Evolutionary conservation across 768 basidiomycete species (phyloP).

Genomic region (Mycena epipterygia): DNA sequence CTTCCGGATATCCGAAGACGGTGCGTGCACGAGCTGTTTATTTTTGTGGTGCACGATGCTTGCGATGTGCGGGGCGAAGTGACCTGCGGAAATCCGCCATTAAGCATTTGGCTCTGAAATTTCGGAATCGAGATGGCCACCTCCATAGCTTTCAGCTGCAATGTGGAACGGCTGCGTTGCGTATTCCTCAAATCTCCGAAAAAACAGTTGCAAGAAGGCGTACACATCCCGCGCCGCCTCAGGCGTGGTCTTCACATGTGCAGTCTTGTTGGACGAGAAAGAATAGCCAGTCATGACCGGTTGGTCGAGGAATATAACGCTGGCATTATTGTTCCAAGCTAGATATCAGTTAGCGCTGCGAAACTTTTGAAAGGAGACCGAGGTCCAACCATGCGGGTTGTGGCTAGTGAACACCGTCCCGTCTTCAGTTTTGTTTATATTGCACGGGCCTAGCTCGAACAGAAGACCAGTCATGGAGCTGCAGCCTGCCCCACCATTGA

Average conservation of each 20-base stretch:
- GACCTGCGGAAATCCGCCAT: slow-evolving; percentile 6
- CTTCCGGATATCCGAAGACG: neutral
- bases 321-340: slow-evolving; percentile 15
- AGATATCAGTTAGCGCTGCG: neutral
- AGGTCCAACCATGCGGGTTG: slow-evolving; percentile 6
- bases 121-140: neutral
- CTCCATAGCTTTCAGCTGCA: slow-evolving; percentile 8
- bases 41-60: slow-evolving; percentile 19
- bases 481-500: neutral
- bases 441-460: neutral
- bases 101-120: slow-evolving; percentile 1
- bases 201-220: no score
- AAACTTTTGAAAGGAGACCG: slow-evolving; percentile 4
- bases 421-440: no score
- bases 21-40: slow-evolving; percentile 21
- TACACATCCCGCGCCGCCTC: no score
- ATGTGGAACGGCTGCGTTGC: no score
- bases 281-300: no score
- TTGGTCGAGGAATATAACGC: slow-evolving; percentile 10
- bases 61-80: slow-evolving; percentile 8
- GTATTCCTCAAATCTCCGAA: no score
- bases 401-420: neutral
- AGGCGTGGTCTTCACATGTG: no score
- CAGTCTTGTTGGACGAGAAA: no score
- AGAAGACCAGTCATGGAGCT: neutral